Base-by-base conservation (phyloP, 2,329 filamentous ascomycete species). In the Aspergillus tanneri region DNA sequence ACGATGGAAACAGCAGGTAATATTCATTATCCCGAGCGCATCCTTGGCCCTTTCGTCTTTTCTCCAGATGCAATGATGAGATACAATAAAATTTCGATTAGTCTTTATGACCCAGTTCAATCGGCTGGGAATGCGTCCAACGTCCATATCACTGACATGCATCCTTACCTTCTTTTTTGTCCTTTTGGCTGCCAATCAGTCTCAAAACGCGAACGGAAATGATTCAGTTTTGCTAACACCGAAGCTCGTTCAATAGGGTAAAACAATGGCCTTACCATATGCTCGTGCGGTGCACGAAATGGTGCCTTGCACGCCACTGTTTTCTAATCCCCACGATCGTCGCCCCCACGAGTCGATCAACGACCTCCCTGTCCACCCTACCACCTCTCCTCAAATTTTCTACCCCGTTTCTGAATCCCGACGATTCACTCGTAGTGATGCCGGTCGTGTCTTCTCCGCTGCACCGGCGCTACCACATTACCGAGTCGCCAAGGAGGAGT, bases 41-140 rank as follows among this genome's bases (percentile, higher is more conserved):
- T 39, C 30, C 35, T 50, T 42, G 30, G 39, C 18, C 18, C 27
- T 52, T 46, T n/a, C 23, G 3, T 34, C 30, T 12, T 38, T 34
- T 24, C 23, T 47, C 46, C n/a, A 16, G 19, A 22, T 61, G 46
- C 52, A 52, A 77, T 86, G 84, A 87, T 87, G 85, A 88, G 80
- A 77, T 74, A 82, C 80, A 70, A 76, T 81, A 83, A 85, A 84
- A 82, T 87, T 77, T 83, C 92, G 92, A 96, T 97, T 96, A 96
- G 92, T 97, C 92, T 96, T 95, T 80, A 96, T 96, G 91, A 97
- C 91, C 84, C 72, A 62, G 57, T 55, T 57, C 52, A 56, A 44
- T n/a, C 23, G 52, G 47, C 60, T 58, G 65, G 65, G 65, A 84
- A 69, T 96, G 73, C 61, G 70, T 71, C 69, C 62, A 81, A 79